These are phyloP conservation scores for Sideroxylon spinosum DNA, from an alignment of 179 eudicot species.

Conservation along the genomic window DNA sequence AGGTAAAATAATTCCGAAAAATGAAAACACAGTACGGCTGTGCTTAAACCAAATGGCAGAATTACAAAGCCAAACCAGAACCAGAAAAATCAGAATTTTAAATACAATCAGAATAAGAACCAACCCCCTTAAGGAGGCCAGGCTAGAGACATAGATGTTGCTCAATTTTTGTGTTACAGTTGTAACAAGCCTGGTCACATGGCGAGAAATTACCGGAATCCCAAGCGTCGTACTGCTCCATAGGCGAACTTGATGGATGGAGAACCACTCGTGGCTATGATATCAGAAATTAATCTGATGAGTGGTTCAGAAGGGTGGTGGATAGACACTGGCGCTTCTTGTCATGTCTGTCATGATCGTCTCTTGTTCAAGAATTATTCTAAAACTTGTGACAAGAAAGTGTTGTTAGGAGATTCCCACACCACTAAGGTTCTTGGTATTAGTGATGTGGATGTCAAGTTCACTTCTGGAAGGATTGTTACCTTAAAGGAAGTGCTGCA, in stretches of 20 bases:
- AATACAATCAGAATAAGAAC: background rate
- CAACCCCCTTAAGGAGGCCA: background rate
- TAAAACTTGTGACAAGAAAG: slow-evolving; percentile 8
- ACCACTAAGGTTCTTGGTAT: slow-evolving; percentile 1
- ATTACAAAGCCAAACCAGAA: background rate
- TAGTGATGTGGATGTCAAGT: slow-evolving; percentile 5
- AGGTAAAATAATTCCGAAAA: background rate
- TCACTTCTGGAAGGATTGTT: background rate
- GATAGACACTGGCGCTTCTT: slow-evolving; percentile 17
- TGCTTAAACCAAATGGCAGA: background rate
- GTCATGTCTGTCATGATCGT: slow-evolving; percentile 17
- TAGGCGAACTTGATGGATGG: background rate
- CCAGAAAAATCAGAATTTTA: background rate
- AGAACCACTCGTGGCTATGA: slow-evolving; percentile 13
- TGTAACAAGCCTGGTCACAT: too few relatives aligned
- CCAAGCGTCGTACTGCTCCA: background rate
- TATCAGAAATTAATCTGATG: slow-evolving; percentile 9
- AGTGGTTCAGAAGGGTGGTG: slow-evolving; percentile 19
- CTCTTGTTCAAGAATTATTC: slow-evolving; percentile 3
- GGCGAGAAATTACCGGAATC: too few relatives aligned
- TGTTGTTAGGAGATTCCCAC: slow-evolving; percentile 14
- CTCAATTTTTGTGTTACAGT: too few relatives aligned
- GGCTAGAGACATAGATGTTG: background rate
- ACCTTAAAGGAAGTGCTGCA: slow-evolving; percentile 13
- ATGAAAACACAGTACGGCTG: background rate